phyloP scores from a whole-genome alignment of 2,329 filamentous ascomycete species.

The Colletotrichum sp. region DNA sequence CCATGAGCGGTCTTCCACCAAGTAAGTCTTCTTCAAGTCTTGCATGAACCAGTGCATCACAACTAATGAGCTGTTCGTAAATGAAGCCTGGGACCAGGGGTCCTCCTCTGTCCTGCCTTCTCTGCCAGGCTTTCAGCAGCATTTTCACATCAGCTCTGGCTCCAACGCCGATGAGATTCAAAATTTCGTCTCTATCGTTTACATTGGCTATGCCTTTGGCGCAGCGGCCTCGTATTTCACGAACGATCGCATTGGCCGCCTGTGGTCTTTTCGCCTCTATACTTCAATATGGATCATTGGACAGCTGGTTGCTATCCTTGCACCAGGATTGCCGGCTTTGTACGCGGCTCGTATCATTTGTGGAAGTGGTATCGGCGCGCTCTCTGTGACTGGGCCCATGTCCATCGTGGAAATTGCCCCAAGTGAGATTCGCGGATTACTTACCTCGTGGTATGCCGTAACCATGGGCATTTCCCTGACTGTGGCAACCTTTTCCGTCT shows the following conservation, averaged over 20 bases:
- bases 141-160: constrained; percentile 35
- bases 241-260: not conserved
- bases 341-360: not conserved
- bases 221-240: not conserved
- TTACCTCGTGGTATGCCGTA: constrained; percentile 35
- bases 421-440: constrained; percentile 34
- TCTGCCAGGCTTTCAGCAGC: constrained; percentile 36
- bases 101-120: constrained; percentile 31
- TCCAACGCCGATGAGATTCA: constrained; percentile 30
- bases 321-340: not conserved
- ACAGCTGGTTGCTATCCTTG: not conserved
- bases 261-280: not conserved
- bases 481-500: not conserved
- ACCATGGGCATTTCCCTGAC: constrained; percentile 24
- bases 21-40: not conserved
- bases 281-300: not conserved
- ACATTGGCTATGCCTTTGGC: constrained; percentile 24
- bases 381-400: constrained; percentile 33
- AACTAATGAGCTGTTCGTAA: not conserved
- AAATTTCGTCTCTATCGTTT: constrained; percentile 39
- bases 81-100: not conserved
- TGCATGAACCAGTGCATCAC: not conserved
- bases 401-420: constrained; percentile 38
- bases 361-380: not conserved
- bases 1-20: not conserved